These are phyloP conservation scores for Lachancea dasiensis DNA, from an alignment of 805 yeast genomes.

Conservation along the genomic window DNA sequence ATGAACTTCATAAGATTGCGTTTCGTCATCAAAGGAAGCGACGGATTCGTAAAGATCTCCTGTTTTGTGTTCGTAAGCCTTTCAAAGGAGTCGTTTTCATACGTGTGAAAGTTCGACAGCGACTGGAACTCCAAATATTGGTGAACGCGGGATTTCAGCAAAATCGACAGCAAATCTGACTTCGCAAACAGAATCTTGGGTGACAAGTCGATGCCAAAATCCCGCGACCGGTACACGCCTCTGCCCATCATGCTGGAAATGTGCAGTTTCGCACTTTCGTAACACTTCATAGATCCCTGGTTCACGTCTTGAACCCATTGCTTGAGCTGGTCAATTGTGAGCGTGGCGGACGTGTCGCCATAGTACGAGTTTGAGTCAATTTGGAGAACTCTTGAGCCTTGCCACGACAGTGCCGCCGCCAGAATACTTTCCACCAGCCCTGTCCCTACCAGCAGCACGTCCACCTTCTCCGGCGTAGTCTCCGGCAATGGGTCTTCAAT, in stretches of 20 bases:
- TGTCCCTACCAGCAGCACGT: conserved; percentile 87
- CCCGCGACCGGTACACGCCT: conserved; percentile 48
- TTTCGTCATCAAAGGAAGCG: conserved; percentile 66
- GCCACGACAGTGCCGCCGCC: conserved; percentile 96
- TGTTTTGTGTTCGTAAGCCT: conserved; percentile 82
- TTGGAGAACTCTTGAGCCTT: conserved; percentile 91
- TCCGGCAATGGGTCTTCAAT: conserved; percentile 66
- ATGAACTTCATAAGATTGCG: conserved; percentile 81
- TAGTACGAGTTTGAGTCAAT: conserved; percentile 79
- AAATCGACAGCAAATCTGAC: conserved; percentile 74
- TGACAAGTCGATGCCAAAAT: conserved; percentile 80
- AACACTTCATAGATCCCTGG: conserved; percentile 31
- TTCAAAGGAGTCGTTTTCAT: conserved; percentile 84
- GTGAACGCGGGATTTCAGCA: conserved; percentile 81
- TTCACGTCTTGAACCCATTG: conserved; percentile 78
- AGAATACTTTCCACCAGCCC: conserved; percentile 82
- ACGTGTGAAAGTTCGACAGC: conserved; percentile 84
- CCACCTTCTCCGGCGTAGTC: conserved; percentile 63
- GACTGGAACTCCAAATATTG: conserved; percentile 91
- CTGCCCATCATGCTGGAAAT: conserved; percentile 55
- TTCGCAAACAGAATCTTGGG: conserved; percentile 87
- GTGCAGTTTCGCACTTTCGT: conserved; percentile 70
- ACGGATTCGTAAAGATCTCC: conserved; percentile 87
- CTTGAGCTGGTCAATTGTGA: conserved; percentile 79
- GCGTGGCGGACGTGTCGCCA: conserved; percentile 83